Evolutionary conservation across 768 basidiomycete genomes (phyloP).

Genomic region (Mycena rosella): DNA sequence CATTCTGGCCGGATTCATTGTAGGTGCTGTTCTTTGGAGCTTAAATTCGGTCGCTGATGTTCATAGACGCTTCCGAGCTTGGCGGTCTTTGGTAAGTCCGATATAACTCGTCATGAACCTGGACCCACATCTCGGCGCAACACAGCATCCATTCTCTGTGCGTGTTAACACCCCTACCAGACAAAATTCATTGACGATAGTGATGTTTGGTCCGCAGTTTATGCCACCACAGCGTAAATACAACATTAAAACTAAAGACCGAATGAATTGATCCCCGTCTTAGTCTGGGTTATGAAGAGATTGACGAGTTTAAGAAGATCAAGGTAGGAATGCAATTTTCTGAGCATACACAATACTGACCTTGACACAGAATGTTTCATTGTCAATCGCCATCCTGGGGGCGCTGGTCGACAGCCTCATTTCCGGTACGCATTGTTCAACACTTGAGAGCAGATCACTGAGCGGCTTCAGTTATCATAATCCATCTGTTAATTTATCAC

Average conservation of each 20-base stretch:
- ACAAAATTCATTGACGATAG: no score
- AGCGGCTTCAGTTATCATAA: background rate
- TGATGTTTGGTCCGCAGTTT: background rate
- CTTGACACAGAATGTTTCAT: background rate
- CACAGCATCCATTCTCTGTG: background rate
- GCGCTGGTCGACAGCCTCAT: background rate
- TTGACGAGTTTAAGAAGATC: background rate
- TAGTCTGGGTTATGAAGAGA: background rate
- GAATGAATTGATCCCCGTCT: background rate
- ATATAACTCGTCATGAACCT: no score
- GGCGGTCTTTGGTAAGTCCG: no score
- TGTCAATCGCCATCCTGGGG: background rate
- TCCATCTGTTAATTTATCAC: background rate
- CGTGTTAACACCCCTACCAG: background rate
- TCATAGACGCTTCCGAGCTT: background rate
- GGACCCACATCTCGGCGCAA: background rate
- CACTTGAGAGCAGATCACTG: background rate
- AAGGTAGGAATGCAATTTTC: background rate
- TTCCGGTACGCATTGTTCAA: background rate
- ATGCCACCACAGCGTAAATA: background rate
- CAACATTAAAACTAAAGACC: no score
- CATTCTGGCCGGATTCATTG: background rate
- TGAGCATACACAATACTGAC: background rate
- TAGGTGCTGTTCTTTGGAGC: background rate
- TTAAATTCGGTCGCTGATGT: no score